These are phyloP conservation scores for Eimeria necatrix DNA, from an alignment of 169 alveolate species.

Conservation along the genomic window DNA sequence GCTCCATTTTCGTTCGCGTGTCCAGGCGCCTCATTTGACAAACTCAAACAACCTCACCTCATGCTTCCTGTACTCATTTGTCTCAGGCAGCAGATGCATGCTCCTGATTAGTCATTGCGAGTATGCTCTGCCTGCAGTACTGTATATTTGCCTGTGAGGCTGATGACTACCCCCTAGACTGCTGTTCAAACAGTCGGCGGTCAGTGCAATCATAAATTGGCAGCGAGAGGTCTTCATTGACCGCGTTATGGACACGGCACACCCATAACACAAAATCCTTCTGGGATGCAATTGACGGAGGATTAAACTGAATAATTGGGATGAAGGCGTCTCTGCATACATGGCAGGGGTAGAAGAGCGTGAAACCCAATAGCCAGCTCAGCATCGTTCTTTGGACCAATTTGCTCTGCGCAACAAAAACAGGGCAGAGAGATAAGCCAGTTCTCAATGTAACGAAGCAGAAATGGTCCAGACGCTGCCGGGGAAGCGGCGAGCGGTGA, in stretches of 20 bases:
- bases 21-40: too few relatives aligned
- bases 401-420: constrained; percentile 66
- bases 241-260: constrained; percentile 87
- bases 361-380: constrained; percentile 87
- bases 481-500: not conserved
- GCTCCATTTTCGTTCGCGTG: too few relatives aligned
- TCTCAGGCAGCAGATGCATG: too few relatives aligned
- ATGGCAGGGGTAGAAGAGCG: constrained; percentile 90
- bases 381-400: constrained; percentile 81
- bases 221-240: constrained; percentile 86
- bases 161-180: too few relatives aligned
- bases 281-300: constrained; percentile 84
- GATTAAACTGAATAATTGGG: constrained; percentile 82
- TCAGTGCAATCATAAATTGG: constrained; percentile 62
- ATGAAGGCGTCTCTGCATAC: constrained; percentile 88
- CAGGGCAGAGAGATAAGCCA: not conserved
- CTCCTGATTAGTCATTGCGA: too few relatives aligned
- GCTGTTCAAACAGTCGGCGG: constrained; percentile 30
- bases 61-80: too few relatives aligned
- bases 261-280: constrained; percentile 86
- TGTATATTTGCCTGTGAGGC: too few relatives aligned
- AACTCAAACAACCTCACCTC: too few relatives aligned
- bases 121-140: too few relatives aligned
- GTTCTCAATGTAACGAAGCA: not conserved
- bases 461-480: not conserved